phyloP scores from a whole-genome alignment of 768 basidiomycete species.

The Tricholoma bakamatsutake region DNA sequence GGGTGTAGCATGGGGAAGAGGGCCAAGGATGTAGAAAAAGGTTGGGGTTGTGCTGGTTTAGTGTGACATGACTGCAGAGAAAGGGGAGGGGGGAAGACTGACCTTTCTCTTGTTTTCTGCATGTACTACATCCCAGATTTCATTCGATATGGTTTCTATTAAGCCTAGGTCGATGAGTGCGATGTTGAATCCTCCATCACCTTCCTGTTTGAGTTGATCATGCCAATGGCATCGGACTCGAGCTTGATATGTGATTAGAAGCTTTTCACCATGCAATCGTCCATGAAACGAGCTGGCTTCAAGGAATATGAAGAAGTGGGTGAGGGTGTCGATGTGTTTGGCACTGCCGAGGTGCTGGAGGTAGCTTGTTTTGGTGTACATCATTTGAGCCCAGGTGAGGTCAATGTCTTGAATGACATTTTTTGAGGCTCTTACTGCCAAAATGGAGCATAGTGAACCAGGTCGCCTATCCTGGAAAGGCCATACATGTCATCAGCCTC shows the following conservation, averaged over 20 bases:
- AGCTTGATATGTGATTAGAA: neutral
- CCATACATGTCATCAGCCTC: too few relatives aligned
- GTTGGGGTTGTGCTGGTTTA: neutral
- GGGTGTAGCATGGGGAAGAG: neutral
- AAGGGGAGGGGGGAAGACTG: neutral
- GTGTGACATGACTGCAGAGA: neutral
- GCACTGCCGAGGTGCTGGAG: too few relatives aligned
- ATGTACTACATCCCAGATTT: neutral
- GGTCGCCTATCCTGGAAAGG: neutral
- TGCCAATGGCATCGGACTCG: neutral
- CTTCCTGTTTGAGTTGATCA: neutral
- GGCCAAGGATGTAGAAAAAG: neutral
- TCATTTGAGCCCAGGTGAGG: constrained; percentile 3
- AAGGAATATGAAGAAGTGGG: too few relatives aligned
- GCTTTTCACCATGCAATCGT: neutral
- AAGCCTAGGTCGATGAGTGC: neutral
- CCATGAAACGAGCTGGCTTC: neutral
- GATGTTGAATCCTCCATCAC: neutral
- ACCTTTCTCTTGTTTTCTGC: neutral
- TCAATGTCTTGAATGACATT: neutral
- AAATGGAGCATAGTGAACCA: neutral
- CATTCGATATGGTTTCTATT: neutral
- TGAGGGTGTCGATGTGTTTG: too few relatives aligned
- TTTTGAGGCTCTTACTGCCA: neutral
- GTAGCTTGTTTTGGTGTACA: too few relatives aligned